These are phyloP conservation scores for Dissoconium aciculare DNA, from an alignment of 2,329 filamentous ascomycete species.

Conservation along the genomic window DNA sequence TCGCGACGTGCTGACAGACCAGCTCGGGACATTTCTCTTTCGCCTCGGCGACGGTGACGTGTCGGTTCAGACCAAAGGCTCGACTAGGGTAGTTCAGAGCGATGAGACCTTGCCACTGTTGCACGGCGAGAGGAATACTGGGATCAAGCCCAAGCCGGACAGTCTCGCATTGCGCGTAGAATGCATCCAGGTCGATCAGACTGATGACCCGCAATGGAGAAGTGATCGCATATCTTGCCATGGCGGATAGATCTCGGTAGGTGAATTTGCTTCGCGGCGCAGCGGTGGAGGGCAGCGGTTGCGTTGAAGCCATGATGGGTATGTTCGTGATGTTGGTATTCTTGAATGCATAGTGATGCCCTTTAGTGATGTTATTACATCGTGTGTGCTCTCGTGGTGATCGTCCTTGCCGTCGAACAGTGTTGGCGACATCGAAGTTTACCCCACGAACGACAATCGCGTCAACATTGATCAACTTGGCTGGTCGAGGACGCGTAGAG, in stretches of 20 bases:
- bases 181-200: conserved; percentile 91
- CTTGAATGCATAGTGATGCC: too few species aligned
- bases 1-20: conserved; percentile 82
- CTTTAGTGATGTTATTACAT: too few species aligned
- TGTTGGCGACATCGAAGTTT: too few species aligned
- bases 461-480: too few species aligned
- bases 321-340: too few species aligned
- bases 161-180: conserved; percentile 91
- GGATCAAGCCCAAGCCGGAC: conserved; percentile 62
- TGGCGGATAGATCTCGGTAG: conserved; percentile 63
- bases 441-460: too few species aligned
- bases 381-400: too few species aligned
- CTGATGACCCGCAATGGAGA: conserved; percentile 76
- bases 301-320: too few species aligned
- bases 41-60: conserved; percentile 67
- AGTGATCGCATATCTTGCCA: conserved; percentile 53
- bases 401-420: too few species aligned
- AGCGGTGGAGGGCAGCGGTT: too few species aligned
- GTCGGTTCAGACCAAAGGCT: conserved; percentile 60
- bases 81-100: conserved; percentile 92
- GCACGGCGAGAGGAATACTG: conserved; percentile 73
- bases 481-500: too few species aligned
- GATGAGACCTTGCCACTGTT: conserved; percentile 90
- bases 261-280: conserved; percentile 69
- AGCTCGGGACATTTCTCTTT: conserved; percentile 74